Evolutionary conservation across 352 stramenopile genomes (phyloP), one percentile per base, ranked within the genome.

Genomic region (Stramenopiles sp.): DNA sequence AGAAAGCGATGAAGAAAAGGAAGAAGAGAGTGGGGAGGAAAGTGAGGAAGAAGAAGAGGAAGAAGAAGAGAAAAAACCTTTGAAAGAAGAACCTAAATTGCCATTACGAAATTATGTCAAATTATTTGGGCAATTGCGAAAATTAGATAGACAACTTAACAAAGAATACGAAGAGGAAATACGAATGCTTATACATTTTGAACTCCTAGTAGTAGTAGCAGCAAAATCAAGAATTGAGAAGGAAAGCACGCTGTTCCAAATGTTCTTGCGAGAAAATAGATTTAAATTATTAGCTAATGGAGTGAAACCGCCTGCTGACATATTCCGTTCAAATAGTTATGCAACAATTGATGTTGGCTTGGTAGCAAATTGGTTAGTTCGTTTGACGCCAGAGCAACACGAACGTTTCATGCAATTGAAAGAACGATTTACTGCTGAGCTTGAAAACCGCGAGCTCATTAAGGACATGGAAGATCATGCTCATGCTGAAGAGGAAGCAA

Each of bases 241-340:
- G 43, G 89, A 95, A 78, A 92, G 93, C 79, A 92, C 96, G 30
- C 73, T 96, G 38, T 96, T 96, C 79, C 90, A 95, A 79, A 93
- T 95, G 79, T 97, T 97, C 78, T 80, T 97, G 38, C 87, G 91
- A 43, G 92, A 97, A 83, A 95, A 97, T 81, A 87, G 91, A 74
- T 96, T 95, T 85, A 94, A 95, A 82, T 88, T 96, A 82, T 90
- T 95, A 84, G 92, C 90, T 23, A 96, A 94, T 77, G 89, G 90
- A 0, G 94, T 96, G 73, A 91, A 92, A 63, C 90, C 90, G 30
- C 91, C 91, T 0, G 87, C 89, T 27, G 92, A 91, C 73, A 91
- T 96, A 78, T 96, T 95, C 83, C 89, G 87, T 65, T 92, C 88
- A 43, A 90, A 84, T 78, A 94, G 89, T 30, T 93, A 91, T 38